Conservation (phyloP, 345 rosid species). For the Excoecaria cochinchinensis region DNA sequence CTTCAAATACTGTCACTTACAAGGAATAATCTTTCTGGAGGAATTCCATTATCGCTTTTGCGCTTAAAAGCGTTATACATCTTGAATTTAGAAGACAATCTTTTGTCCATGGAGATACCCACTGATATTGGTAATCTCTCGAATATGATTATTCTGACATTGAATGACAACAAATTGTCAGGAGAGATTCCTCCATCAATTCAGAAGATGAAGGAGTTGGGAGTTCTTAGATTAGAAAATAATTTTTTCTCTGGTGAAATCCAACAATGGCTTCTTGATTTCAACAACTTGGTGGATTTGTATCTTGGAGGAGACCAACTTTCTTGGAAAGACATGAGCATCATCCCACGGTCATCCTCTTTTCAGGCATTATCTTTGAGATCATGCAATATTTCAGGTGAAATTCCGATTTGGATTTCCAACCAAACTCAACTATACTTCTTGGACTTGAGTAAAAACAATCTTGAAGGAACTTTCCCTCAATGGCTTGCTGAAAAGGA, state of each 20-base stretch:
- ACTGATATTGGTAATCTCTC: constrained; percentile 25
- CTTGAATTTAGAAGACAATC: constrained; percentile 22
- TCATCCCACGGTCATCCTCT: not conserved
- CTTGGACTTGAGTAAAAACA: constrained; percentile 10
- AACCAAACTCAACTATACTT: not conserved
- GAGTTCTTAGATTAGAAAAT: not conserved
- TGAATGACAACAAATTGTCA: not conserved
- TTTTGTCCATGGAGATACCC: constrained; percentile 35
- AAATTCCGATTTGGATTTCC: constrained; percentile 9
- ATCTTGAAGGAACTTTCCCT: constrained; percentile 2
- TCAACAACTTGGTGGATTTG: not conserved
- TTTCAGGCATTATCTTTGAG: not conserved
- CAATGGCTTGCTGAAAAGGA: not conserved
- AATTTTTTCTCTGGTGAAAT: constrained; percentile 20
- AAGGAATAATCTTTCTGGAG: constrained; percentile 23
- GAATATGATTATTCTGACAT: constrained; percentile 8
- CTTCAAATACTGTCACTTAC: constrained; percentile 16
- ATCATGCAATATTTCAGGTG: constrained; percentile 12
- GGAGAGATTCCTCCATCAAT: constrained; percentile 6
- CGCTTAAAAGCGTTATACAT: constrained; percentile 19
- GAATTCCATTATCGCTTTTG: constrained; percentile 33
- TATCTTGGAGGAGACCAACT: constrained; percentile 7
- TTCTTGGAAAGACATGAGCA: not conserved
- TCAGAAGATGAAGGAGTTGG: not conserved
- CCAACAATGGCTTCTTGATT: constrained; percentile 28